A percentile compares a stretch with the other conserved stretches of the same genome.
These are phyloP conservation scores for Tricholoma hemisulphureum DNA, from an alignment of 768 basidiomycete genomes.

Conservation along the genomic window DNA sequence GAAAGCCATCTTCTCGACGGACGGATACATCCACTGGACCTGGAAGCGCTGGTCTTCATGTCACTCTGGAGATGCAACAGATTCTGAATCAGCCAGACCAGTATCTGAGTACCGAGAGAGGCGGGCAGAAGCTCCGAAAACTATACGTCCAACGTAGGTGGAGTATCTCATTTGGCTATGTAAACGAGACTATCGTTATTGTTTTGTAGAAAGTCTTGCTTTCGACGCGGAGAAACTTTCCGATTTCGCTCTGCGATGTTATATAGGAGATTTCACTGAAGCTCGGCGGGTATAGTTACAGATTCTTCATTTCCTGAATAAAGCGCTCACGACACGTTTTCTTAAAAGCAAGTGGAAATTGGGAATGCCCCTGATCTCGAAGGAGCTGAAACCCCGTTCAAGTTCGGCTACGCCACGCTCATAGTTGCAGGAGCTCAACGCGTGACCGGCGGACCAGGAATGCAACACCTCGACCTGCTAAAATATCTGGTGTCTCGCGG, in stretches of 20 bases:
- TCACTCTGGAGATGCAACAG: conserved; percentile 26
- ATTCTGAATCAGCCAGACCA: conserved; percentile 28
- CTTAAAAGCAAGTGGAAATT: conserved; percentile 22
- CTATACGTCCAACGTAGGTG: conserved; percentile 27
- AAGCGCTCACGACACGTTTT: background rate
- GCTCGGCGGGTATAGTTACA: conserved; percentile 21
- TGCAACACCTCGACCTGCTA: conserved; percentile 36
- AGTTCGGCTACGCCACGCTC: conserved; percentile 42
- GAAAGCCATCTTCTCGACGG: background rate
- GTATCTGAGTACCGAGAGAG: conserved; percentile 21
- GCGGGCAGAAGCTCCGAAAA: conserved; percentile 27
- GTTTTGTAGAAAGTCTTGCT: conserved; percentile 20
- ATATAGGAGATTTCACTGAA: conserved; percentile 19
- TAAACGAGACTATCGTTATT: background rate
- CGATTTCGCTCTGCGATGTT: conserved; percentile 27
- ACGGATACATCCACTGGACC: background rate
- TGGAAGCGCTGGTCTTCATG: conserved; percentile 24
- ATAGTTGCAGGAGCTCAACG: conserved; percentile 42
- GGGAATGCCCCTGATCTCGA: conserved; percentile 37
- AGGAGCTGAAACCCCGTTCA: conserved; percentile 42
- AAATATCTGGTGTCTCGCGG: conserved; percentile 42
- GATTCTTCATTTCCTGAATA: background rate
- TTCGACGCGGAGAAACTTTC: conserved; percentile 27
- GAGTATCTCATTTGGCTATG: background rate
- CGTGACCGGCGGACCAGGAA: conserved; percentile 12